Conservation (phyloP, 2,329 filamentous ascomycete genomes). For the Simplicillium sp. region DNA sequence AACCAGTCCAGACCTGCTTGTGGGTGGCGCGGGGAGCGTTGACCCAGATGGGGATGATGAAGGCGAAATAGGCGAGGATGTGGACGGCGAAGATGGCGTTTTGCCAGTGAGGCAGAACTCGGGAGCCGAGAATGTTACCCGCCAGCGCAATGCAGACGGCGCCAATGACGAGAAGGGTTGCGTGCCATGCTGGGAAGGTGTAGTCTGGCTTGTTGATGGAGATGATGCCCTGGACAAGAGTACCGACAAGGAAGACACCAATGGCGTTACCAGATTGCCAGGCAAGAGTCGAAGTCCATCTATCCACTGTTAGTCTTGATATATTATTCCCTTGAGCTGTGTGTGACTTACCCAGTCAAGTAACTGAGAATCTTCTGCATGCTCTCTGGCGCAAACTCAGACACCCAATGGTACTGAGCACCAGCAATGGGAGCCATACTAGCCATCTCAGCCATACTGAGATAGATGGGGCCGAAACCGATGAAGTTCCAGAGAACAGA, state of each 20-base stretch:
- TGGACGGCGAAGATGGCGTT: conserved; percentile 2
- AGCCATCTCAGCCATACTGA: conserved; percentile 5
- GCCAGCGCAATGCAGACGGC: not conserved
- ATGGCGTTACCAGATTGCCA: conserved; percentile 4
- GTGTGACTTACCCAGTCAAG: conserved; percentile 1
- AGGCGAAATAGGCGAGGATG: conserved; percentile 1
- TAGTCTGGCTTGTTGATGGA: conserved; percentile 1
- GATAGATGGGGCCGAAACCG: conserved; percentile 4
- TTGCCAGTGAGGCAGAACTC: conserved; percentile 3
- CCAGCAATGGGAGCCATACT: conserved; percentile 5
- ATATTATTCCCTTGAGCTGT: not conserved
- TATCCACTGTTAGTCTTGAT: not conserved
- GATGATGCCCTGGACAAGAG: conserved; percentile 1
- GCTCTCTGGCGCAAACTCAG: conserved; percentile 3
- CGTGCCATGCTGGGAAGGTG: conserved; percentile 1
- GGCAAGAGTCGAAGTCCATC: conserved; percentile 3
- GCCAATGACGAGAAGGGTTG: conserved; percentile 1
- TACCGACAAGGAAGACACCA: conserved; percentile 3
- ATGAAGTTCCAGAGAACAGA: conserved; percentile 3
- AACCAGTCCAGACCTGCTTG: conserved; percentile 1
- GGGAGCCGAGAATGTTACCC: conserved; percentile 1
- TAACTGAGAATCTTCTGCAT: conserved; percentile 3
- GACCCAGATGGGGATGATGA: conserved; percentile 4
- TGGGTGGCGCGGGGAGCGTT: conserved; percentile 1
- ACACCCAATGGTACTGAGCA: conserved; percentile 4